Percentiles rank a stretch among this genome's conserved stretches.
phyloP scores from a whole-genome alignment of 2,329 filamentous ascomycete species.

The Penicillium thymicola region DNA sequence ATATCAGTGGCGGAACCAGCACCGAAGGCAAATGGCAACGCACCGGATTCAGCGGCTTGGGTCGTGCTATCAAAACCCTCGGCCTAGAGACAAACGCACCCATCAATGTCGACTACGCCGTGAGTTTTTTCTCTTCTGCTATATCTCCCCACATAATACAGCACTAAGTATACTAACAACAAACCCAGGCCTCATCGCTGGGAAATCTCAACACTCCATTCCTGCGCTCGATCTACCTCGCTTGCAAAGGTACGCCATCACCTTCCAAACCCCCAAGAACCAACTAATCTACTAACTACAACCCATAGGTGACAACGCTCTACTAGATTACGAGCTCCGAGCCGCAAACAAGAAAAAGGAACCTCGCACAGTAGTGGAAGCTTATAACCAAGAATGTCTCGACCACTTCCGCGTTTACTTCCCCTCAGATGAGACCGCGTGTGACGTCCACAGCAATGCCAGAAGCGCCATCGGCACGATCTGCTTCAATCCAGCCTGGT shows the following conservation, averaged over 20 bases:
- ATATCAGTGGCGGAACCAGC: slow-evolving; percentile 56
- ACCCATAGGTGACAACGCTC: slow-evolving; percentile 46
- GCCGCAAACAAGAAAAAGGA: slow-evolving; percentile 38
- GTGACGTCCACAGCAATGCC: slow-evolving; percentile 48
- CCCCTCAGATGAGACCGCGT: slow-evolving; percentile 70
- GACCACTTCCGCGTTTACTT: slow-evolving; percentile 73
- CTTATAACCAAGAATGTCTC: slow-evolving; percentile 39
- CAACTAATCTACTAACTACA: background rate
- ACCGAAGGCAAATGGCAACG: slow-evolving; percentile 45
- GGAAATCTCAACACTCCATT: slow-evolving; percentile 70
- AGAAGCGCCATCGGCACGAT: slow-evolving; percentile 67
- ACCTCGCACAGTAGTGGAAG: slow-evolving; percentile 25
- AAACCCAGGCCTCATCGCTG: slow-evolving; percentile 68
- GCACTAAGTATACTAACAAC: slow-evolving; percentile 9
- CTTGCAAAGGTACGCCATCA: slow-evolving; percentile 50
- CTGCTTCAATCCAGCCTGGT: slow-evolving; percentile 72
- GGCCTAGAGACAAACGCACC: slow-evolving; percentile 55
- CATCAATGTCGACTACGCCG: slow-evolving; percentile 70
- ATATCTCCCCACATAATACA: background rate
- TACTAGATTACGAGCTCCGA: slow-evolving; percentile 43
- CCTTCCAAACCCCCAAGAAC: background rate
- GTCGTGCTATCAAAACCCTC: slow-evolving; percentile 61
- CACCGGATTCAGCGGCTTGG: slow-evolving; percentile 73
- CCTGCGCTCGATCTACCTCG: slow-evolving; percentile 58
- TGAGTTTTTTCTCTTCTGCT: slow-evolving; percentile 35